These are phyloP conservation scores for Suhomyces yuchorum DNA, from an alignment of 1,139 yeast species.

Conservation along the genomic window DNA sequence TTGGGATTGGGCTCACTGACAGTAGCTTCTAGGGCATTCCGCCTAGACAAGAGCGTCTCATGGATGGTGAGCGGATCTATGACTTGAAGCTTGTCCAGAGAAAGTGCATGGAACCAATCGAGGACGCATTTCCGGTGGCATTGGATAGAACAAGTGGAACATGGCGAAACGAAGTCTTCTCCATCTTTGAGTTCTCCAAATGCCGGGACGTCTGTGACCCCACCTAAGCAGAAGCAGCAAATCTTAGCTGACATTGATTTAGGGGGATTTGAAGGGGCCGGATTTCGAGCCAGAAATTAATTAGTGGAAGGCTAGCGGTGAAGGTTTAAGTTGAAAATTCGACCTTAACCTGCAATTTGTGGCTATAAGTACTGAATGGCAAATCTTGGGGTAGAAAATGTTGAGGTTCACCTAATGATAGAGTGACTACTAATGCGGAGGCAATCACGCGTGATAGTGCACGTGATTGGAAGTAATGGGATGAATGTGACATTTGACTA, in stretches of 20 bases:
- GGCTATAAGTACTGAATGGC: too few species aligned
- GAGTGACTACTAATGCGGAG: too few species aligned
- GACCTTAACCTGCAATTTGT: too few species aligned
- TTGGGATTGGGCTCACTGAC: not conserved
- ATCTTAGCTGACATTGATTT: conserved; percentile 12
- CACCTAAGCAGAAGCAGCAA: conserved; percentile 49
- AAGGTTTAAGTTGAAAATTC: too few species aligned
- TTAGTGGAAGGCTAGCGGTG: too few species aligned
- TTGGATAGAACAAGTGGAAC: conserved; percentile 41
- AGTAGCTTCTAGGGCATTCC: not conserved
- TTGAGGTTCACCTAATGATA: too few species aligned
- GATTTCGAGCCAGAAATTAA: not conserved
- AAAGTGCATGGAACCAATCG: conserved; percentile 48
- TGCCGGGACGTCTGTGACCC: conserved; percentile 42
- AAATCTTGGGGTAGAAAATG: too few species aligned
- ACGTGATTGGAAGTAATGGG: too few species aligned
- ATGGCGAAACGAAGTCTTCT: conserved; percentile 42
- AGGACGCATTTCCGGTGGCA: conserved; percentile 45
- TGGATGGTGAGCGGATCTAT: conserved; percentile 16
- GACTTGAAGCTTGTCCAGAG: conserved; percentile 32
- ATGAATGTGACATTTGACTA: too few species aligned
- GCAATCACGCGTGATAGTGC: too few species aligned
- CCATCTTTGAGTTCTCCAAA: conserved; percentile 45
- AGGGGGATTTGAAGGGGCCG: not conserved
- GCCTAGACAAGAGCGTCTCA: conserved; percentile 6